Base-by-base conservation (phyloP, 2,329 filamentous ascomycete species). In the Plenodomus biglobosus region DNA sequence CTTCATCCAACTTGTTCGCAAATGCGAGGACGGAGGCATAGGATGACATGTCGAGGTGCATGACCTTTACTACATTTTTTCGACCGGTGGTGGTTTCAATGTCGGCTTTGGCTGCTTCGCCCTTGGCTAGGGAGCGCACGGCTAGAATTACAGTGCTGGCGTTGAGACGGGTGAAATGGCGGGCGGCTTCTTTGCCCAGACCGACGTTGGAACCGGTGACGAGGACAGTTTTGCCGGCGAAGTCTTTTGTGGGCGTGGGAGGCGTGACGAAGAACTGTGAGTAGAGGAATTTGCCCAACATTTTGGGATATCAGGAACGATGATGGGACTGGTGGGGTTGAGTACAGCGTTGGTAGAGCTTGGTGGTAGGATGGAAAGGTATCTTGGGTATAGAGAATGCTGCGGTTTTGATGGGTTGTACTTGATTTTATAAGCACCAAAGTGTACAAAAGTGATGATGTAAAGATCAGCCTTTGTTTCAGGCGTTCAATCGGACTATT, bases 131-230 rank as follows among this genome's bases (percentile, higher is more conserved):
- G 20, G 56, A 72, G 21, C 78, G 74, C 21, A 76, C 73, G 2
- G 74, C 75, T 16, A 80, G 63, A 45, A 80, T 76, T 20, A 80
- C 64, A 20, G 69, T 73, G 1, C 62, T 62, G 11, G 73, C 71
- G 3, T 70, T 67, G 5, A 78, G 67, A 0, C 61, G 56, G 1
- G 73, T 69, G 36, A 77, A 69, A 51, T 78, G 75, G 1, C 66
- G 65, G 1, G 74, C 72, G 5, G 76, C 73, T 61, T 80, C 75
- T 38, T 72, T 67, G 13, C 78, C 78, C 0, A 80, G 69, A 2
- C 77, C 77, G 6, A 68, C 62, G 45, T 80, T 80, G 2, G 74
- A 70, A 36, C 78, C 78, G 0, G 78, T 80, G 1, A 80, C 70
- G 36, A 80, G 70, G 49, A 76, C 62, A 0, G 74, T 75, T 46